Conservation (phyloP, 1,284 basidiomycete species). For the Cyathus pygmaeus region DNA sequence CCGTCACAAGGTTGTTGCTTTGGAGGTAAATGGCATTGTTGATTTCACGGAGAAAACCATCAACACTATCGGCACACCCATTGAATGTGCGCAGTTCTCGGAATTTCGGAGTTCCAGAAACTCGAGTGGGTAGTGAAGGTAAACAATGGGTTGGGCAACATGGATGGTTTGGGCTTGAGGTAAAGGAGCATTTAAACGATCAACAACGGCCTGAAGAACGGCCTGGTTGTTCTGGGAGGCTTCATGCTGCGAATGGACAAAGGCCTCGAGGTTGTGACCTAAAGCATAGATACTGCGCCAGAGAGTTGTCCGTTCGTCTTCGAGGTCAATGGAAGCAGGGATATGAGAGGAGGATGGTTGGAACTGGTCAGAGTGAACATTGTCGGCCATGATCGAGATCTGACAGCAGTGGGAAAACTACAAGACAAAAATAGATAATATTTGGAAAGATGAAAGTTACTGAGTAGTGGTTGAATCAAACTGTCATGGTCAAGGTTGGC, state of each 20-base stretch:
- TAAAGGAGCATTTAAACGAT: neutral
- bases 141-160: neutral
- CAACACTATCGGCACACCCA: neutral
- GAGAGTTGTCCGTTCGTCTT: neutral
- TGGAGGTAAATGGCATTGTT: conserved; percentile 9
- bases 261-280: neutral
- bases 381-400: neutral
- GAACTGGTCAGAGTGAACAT: neutral
- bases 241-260: no score
- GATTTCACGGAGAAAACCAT: neutral
- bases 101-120: neutral
- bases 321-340: neutral
- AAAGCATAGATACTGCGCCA: neutral
- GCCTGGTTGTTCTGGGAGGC: no score
- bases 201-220: no score
- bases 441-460: neutral
- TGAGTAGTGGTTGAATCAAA: neutral
- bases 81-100: neutral
- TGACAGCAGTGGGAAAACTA: neutral
- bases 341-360: neutral
- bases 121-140: neutral
- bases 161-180: neutral
- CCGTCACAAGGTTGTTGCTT: conserved; percentile 11
- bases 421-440: neutral
- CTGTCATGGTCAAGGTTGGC: neutral